Base-by-base conservation (phyloP, 257 asterid genomes). In the Ocimum tenuiflorum region DNA sequence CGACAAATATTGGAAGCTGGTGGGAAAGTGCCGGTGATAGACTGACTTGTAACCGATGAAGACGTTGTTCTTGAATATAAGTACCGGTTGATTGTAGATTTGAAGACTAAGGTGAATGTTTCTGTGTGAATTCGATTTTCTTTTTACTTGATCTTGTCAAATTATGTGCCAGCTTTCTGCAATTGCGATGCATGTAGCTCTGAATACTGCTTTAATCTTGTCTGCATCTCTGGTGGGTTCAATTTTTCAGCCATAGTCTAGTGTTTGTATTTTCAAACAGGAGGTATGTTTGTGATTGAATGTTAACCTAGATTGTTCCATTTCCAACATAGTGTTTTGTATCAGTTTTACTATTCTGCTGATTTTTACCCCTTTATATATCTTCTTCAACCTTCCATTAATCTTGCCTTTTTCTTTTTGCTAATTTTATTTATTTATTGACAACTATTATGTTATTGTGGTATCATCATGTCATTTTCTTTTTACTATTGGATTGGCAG, bases 1-100 rank as follows among this genome's bases (percentile, higher is more conserved):
- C 82, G 80, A 53, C 88, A 86, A 73, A 91, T 91, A 79, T 10
- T 85, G 81, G 88, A 83, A 65, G 95, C 87, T 11, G 96, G 96
- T 7, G 98, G 96, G 67, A 64, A 77, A 1, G 42, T 86, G 58
- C 95, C 97, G 7, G 4, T 36, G 52, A 58, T 86, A 45, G 74
- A 72, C 19, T 80, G 46, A 74, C 56, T 42, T 49, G 39, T 41
- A 18, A 8, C 43, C 48, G 15, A 17, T 13, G 45, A 31, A 27
- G 47, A n/a, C 27, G 60, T 65, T 65, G 46, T 58, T 73, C 43
- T 45, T 63, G 55, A 54, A 24, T 64, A 9, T 48, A 70, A 13
- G 60, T 22, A 50, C 43, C 43, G 42, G 49, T 43, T 63, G 60
- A 3, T 48, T 79, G 58, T 71, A 72, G 73, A 54, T 67, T 49